phyloP scores from a whole-genome alignment of 2,329 filamentous ascomycete species.

The Talaromyces sp. region DNA sequence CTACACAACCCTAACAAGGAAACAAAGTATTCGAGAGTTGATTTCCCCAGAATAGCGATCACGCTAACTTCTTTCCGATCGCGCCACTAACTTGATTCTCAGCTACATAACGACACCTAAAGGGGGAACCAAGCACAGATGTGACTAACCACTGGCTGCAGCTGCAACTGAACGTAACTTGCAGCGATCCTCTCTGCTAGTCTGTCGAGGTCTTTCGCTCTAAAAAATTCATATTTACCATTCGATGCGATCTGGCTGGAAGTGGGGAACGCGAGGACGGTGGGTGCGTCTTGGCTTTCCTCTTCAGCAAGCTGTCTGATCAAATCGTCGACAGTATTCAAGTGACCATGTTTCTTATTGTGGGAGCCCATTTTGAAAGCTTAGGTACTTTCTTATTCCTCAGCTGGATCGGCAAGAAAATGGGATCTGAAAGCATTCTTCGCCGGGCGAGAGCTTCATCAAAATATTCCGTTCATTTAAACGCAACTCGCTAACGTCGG shows the following conservation, averaged over 20 bases:
- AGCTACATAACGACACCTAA: background rate
- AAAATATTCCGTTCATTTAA: too few relatives aligned
- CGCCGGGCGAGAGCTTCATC: too few relatives aligned
- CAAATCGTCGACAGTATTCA: slow-evolving; percentile 4
- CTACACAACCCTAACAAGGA: slow-evolving; percentile 1
- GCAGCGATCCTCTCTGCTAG: background rate
- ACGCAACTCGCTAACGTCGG: too few relatives aligned
- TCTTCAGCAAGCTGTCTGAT: background rate
- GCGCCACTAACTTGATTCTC: background rate
- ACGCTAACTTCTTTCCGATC: background rate
- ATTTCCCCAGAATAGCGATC: background rate
- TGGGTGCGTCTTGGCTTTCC: background rate
- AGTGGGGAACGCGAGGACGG: background rate
- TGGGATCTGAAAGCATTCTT: too few relatives aligned
- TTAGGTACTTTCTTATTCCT: too few relatives aligned
- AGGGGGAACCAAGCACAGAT: background rate
- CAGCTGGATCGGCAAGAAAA: too few relatives aligned
- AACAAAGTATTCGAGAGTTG: slow-evolving; percentile 2
- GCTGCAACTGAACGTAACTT: background rate
- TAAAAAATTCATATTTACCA: slow-evolving; percentile 2
- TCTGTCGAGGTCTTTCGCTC: slow-evolving; percentile 3
- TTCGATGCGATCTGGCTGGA: background rate
- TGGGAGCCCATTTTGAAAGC: background rate
- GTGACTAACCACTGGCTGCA: background rate
- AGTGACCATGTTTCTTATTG: background rate